A percentile compares a stretch with the other conserved stretches of the same genome.
These are phyloP conservation scores for Metschnikowia shivogae DNA, from an alignment of 805 yeast genomes.

Conservation along the genomic window DNA sequence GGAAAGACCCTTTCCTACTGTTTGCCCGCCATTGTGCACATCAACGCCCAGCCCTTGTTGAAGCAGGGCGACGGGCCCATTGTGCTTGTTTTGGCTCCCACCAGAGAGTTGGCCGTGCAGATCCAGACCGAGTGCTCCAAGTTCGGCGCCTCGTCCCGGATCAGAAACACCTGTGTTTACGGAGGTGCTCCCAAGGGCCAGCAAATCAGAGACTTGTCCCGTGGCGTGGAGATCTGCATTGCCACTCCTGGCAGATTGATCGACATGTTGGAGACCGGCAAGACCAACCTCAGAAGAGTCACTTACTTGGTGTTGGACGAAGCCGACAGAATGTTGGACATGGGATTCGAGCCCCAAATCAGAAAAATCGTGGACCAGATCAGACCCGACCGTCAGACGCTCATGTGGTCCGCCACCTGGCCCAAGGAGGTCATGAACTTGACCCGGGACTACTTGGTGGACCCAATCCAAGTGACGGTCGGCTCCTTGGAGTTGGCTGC, in stretches of 20 bases:
- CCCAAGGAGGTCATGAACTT: constrained; percentile 95
- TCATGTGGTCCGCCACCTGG: constrained; percentile 99
- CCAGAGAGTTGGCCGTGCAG: constrained; percentile 98
- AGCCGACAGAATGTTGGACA: constrained; percentile 99
- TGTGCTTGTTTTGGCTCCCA: constrained; percentile 93
- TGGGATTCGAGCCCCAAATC: constrained; percentile 99
- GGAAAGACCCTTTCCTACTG: constrained; percentile 98
- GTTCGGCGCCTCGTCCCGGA: constrained; percentile 87
- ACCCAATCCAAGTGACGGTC: constrained; percentile 93
- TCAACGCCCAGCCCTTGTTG: constrained; percentile 94
- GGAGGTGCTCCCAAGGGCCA: constrained; percentile 99
- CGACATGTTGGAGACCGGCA: constrained; percentile 93
- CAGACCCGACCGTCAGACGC: constrained; percentile 98
- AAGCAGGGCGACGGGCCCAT: constrained; percentile 96
- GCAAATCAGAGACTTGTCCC: constrained; percentile 90
- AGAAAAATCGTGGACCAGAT: constrained; percentile 97
- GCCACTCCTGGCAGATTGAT: constrained; percentile 99
- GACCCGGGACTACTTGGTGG: constrained; percentile 85
- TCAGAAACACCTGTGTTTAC: constrained; percentile 94
- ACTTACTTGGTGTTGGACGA: constrained; percentile 96
- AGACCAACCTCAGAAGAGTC: constrained; percentile 92
- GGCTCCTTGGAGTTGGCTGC: constrained; percentile 97
- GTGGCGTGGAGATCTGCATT: constrained; percentile 94
- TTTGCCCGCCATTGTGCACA: constrained; percentile 95
- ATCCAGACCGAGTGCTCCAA: constrained; percentile 94